Conservation (phyloP, 2,329 filamentous ascomycete species). For the Paracoccidioides lutzii region DNA sequence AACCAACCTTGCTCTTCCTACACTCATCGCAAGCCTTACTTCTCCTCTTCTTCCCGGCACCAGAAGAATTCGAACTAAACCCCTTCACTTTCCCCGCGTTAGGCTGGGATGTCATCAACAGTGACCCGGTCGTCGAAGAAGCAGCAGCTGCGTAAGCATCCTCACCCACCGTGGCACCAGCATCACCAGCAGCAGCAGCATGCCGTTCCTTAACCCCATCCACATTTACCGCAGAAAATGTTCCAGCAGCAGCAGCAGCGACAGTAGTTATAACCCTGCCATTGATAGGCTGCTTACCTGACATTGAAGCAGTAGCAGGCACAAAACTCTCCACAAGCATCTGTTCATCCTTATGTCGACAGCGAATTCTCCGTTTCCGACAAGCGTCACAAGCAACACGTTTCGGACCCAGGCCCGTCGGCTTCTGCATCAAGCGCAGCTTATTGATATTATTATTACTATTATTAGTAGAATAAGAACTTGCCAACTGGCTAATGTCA, state of each 20-base stretch:
- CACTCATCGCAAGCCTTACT: constrained; percentile 55
- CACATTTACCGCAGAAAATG: background rate
- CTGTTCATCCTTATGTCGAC: constrained; percentile 49
- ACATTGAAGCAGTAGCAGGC: background rate
- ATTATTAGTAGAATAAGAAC: too few species aligned
- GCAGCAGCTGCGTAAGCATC: background rate
- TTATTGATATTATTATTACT: background rate
- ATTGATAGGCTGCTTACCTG: background rate
- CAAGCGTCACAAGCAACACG: constrained; percentile 49
- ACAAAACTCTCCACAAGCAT: constrained; percentile 12
- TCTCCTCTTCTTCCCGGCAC: constrained; percentile 40
- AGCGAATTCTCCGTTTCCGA: constrained; percentile 48
- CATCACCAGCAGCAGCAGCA: background rate
- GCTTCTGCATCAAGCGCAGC: constrained; percentile 5
- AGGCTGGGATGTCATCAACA: background rate
- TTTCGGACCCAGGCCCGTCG: constrained; percentile 47
- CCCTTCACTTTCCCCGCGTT: constrained; percentile 15
- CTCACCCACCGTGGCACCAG: too few species aligned
- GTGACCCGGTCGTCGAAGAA: background rate
- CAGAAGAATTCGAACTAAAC: constrained; percentile 21
- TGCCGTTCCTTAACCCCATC: background rate
- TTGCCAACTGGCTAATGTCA: constrained; percentile 6
- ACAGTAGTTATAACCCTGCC: constrained; percentile 1
- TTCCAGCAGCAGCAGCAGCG: background rate
- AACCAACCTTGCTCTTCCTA: constrained; percentile 52